Percentiles rank a stretch among this genome's conserved stretches.
phyloP scores from a whole-genome alignment of 176 grass and related monocot species.

The Oryza officinalis region DNA sequence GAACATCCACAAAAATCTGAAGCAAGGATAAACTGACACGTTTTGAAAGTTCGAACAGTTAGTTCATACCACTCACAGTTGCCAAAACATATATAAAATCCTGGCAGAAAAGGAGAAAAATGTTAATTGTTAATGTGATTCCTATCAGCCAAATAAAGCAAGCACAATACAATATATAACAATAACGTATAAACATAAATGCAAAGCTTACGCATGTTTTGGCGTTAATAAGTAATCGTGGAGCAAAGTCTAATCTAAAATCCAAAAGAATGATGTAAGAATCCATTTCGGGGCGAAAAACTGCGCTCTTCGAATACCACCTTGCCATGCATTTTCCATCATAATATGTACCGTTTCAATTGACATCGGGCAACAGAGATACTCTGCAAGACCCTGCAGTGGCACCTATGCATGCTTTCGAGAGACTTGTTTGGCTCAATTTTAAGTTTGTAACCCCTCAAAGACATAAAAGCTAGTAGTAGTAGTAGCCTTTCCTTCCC shows the following conservation, averaged over 20 bases:
- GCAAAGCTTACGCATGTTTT: background rate
- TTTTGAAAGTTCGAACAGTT: background rate
- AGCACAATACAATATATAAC: background rate
- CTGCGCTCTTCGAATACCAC: too few species aligned
- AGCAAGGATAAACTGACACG: background rate
- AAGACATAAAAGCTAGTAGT: background rate
- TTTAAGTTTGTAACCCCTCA: background rate
- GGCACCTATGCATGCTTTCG: too few species aligned
- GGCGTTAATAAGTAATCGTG: background rate
- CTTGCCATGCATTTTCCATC: too few species aligned
- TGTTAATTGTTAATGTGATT: background rate
- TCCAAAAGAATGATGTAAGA: background rate
- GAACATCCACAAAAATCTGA: conserved; percentile 2
- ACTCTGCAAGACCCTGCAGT: too few species aligned
- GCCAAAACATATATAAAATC: background rate
- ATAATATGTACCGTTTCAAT: too few species aligned
- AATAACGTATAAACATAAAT: background rate
- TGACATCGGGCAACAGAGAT: too few species aligned
- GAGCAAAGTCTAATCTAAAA: background rate
- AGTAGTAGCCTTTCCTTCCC: too few species aligned
- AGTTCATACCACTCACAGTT: background rate
- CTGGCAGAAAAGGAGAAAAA: background rate
- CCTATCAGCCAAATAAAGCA: conserved; percentile 8
- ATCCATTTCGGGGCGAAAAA: background rate
- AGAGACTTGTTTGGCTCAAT: background rate